These are phyloP conservation scores for Peziza echinospora DNA, from an alignment of 495 filamentous ascomycete species.

Conservation along the genomic window DNA sequence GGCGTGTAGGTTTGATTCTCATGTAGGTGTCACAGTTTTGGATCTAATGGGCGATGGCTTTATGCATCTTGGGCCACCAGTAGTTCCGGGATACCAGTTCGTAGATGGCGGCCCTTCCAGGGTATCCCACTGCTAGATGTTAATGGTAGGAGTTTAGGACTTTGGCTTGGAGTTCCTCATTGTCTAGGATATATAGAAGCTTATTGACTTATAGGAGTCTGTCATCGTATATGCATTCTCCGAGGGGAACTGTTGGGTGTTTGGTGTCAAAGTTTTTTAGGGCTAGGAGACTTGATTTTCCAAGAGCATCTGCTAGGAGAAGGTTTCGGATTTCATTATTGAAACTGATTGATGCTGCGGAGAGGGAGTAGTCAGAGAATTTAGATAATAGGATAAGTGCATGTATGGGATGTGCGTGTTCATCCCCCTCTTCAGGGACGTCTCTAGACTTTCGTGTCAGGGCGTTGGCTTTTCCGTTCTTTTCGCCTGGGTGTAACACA, in stretches of 20 bases:
- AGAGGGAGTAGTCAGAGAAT: background rate
- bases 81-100: background rate
- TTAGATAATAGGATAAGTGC: background rate
- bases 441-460: no score
- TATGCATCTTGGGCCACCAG: background rate
- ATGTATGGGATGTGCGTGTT: background rate
- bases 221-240: background rate
- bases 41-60: background rate
- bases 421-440: conserved; percentile 1
- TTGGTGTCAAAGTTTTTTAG: background rate
- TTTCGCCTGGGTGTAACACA: no score
- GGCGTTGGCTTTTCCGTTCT: no score
- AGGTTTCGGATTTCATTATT: background rate
- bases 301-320: background rate
- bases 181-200: no score
- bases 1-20: background rate
- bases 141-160: background rate
- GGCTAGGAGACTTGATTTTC: background rate
- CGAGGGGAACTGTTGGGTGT: background rate
- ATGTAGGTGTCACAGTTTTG: background rate
- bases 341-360: background rate
- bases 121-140: background rate
- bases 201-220: no score
- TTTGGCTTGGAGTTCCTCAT: background rate
- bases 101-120: background rate